These are phyloP conservation scores for Suhomyces kunorum DNA, from an alignment of 1,139 yeast species.

Conservation along the genomic window DNA sequence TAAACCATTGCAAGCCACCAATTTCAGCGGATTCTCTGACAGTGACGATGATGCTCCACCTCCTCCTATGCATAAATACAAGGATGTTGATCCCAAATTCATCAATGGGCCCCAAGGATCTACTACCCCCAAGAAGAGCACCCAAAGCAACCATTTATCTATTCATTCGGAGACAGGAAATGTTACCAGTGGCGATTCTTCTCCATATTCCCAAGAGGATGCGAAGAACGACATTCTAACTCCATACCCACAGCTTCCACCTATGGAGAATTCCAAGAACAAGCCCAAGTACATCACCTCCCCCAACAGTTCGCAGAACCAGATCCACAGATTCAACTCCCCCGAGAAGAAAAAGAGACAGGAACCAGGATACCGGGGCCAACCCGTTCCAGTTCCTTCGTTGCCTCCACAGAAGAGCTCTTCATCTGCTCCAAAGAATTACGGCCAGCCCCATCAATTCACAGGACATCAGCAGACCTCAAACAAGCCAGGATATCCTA, in stretches of 20 bases:
- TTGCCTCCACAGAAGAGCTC: constrained; percentile 10
- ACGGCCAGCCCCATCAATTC: constrained; percentile 5
- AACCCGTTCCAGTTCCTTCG: constrained; percentile 10
- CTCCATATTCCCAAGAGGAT: constrained; percentile 22
- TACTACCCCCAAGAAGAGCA: constrained; percentile 19
- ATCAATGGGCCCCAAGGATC: constrained; percentile 24
- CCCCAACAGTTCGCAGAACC: constrained; percentile 39
- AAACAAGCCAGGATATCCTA: not conserved
- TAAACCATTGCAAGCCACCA: constrained; percentile 8
- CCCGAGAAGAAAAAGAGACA: constrained; percentile 10
- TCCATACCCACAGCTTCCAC: constrained; percentile 16
- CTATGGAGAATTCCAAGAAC: constrained; percentile 15
- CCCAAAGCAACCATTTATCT: constrained; percentile 22
- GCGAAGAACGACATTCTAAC: constrained; percentile 4
- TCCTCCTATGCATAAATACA: constrained; percentile 20
- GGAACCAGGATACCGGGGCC: not conserved
- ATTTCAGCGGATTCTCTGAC: constrained; percentile 18
- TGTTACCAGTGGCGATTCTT: constrained; percentile 22
- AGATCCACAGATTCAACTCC: constrained; percentile 19
- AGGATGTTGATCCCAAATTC: constrained; percentile 8
- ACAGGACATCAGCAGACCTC: constrained; percentile 1
- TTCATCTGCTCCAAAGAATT: not conserved
- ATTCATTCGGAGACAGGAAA: constrained; percentile 34
- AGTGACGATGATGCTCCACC: constrained; percentile 26
- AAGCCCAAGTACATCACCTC: constrained; percentile 39